Conservation (phyloP, 176 grass and related monocot genomes). For the Carex myosuroides region DNA sequence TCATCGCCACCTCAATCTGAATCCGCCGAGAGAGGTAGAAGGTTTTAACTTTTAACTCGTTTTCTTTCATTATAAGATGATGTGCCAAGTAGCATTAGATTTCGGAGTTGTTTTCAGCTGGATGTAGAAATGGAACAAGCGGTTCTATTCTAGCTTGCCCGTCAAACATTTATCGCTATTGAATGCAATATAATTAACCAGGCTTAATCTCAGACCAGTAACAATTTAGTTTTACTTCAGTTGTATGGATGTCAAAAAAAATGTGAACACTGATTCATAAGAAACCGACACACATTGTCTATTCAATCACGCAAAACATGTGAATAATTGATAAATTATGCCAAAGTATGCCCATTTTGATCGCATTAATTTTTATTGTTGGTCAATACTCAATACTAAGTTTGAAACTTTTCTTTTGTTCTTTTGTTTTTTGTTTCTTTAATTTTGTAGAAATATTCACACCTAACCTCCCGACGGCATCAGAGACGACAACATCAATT, state of each 20-base stretch:
- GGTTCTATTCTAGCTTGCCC: neutral
- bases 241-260: neutral
- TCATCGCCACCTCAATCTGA: neutral
- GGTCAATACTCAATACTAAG: neutral
- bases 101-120: neutral
- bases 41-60: neutral
- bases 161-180: neutral
- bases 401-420: neutral
- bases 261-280: neutral
- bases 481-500: neutral
- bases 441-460: neutral
- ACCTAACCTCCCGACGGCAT: neutral
- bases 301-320: neutral
- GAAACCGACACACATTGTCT: neutral
- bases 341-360: neutral
- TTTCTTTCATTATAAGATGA: neutral
- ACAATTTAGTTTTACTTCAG: neutral
- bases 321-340: neutral
- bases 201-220: neutral
- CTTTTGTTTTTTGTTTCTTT: neutral
- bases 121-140: neutral
- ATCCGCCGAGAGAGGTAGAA: constrained; percentile 9
- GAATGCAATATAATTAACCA: neutral
- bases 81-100: neutral
- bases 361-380: neutral